Percentiles rank a stretch among this genome's conserved stretches.
These are phyloP conservation scores for Entoloma clypeatum DNA, from an alignment of 1,284 basidiomycete genomes.

Conservation along the genomic window DNA sequence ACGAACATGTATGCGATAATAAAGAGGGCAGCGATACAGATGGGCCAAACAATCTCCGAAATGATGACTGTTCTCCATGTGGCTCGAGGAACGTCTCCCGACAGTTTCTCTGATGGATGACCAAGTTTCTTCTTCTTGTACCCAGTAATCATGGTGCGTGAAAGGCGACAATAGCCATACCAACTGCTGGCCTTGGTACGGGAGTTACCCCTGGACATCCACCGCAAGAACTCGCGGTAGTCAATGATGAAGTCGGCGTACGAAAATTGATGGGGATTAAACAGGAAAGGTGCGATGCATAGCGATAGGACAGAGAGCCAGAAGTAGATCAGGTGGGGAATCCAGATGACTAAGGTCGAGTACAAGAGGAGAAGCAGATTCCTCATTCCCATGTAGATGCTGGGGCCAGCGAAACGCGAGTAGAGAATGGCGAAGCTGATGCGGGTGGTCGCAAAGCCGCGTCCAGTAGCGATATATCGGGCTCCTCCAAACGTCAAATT, in stretches of 20 bases:
- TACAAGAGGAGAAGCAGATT: slow-evolving; percentile 88
- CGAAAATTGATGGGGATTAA: slow-evolving; percentile 98
- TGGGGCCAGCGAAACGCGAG: slow-evolving; percentile 96
- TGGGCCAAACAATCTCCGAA: slow-evolving; percentile 83
- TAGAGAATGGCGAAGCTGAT: slow-evolving; percentile 94
- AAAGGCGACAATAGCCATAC: slow-evolving; percentile 97
- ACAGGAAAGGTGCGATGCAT: slow-evolving; percentile 92
- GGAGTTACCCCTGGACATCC: slow-evolving; percentile 98
- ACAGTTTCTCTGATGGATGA: slow-evolving; percentile 92
- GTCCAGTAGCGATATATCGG: slow-evolving; percentile 94
- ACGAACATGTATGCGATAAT: slow-evolving; percentile 88
- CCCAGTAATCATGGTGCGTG: slow-evolving; percentile 93
- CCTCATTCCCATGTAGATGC: slow-evolving; percentile 95
- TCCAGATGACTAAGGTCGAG: slow-evolving; percentile 87
- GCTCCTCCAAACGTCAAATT: slow-evolving; percentile 96
- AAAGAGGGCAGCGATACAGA: slow-evolving; percentile 75
- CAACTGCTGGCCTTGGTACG: slow-evolving; percentile 93
- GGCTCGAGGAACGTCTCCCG: slow-evolving; percentile 88
- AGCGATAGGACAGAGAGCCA: slow-evolving; percentile 91
- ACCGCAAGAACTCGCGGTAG: slow-evolving; percentile 93
- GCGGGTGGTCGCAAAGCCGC: slow-evolving; percentile 94
- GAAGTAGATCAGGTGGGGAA: slow-evolving; percentile 95
- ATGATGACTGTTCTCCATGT: slow-evolving; percentile 83
- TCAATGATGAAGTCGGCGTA: slow-evolving; percentile 95
- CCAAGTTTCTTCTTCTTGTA: slow-evolving; percentile 98